Evolutionary conservation across 768 basidiomycete genomes (phyloP), one percentile per base, ranked within the genome.

Genomic region (Lactarius deliciosus): DNA sequence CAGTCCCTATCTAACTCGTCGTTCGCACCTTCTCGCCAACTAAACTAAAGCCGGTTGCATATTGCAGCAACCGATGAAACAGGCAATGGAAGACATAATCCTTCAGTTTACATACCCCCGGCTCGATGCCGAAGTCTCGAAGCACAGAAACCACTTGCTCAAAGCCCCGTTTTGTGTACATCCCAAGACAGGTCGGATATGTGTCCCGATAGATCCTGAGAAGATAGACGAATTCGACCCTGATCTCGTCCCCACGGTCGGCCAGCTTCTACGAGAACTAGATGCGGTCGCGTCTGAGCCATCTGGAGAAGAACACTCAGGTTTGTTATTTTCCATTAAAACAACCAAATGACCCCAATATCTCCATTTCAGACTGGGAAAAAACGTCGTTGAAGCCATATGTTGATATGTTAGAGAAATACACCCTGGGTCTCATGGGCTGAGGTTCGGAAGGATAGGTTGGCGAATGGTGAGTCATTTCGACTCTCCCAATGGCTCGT

Each of bases 131-230:
- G 97, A 99, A 76, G 97, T 99, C 34, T 96, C 95, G 3, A 96
- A 98, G 74, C 93, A 96, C 74, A 85, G 95, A 59, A 98, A 99
- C 79, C 97, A 99, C 80, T 83, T 99, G 79, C 85, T 99, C 62
- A 99, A 99, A 78, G 90, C 94, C 25, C 97, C 97, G 0, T 99
- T 99, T 77, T 97, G 96, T 74, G 81, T 98, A 0, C 97, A 99
- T 76, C 97, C 97, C 0, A 92, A 92, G 69, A 99, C 97, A 2
- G 97, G 96, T 1, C 86, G 94, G 36, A 86, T 99, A 10, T 99
- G 96, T 75, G 92, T 99, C 2, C 97, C 96, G 1, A 81, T 98
- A 20, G 90, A 96, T 73, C 90, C 94, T 4, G 77, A 77, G 40
- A 75, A 77, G 38, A 84, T 98, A 36, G 86, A 93, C 63, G 80